Conservation (phyloP, 495 filamentous ascomycete species). For the Rhypophila decipiens region DNA sequence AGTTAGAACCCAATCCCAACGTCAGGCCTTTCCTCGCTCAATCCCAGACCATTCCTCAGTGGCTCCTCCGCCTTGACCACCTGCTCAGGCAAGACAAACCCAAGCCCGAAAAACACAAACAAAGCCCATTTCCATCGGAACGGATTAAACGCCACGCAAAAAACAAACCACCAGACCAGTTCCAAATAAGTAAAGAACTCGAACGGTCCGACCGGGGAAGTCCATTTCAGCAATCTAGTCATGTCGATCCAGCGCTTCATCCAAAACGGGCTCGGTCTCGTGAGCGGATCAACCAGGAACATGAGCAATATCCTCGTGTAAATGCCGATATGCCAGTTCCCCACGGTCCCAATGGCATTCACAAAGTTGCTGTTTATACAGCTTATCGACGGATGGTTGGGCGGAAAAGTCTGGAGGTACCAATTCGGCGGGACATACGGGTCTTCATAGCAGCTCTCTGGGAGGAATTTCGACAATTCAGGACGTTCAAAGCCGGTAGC, state of each 20-base stretch:
- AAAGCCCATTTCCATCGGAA: constrained; percentile 77
- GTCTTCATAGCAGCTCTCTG: constrained; percentile 60
- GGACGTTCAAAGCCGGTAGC: constrained; percentile 78
- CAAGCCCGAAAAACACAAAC: constrained; percentile 75
- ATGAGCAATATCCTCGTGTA: constrained; percentile 80
- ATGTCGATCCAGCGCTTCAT: constrained; percentile 87
- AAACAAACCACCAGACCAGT: constrained; percentile 78
- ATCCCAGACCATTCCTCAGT: constrained; percentile 40
- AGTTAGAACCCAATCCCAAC: constrained; percentile 15
- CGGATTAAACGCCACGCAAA: constrained; percentile 71
- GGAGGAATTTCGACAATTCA: constrained; percentile 59
- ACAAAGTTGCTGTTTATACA: constrained; percentile 81
- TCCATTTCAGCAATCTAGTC: constrained; percentile 64
- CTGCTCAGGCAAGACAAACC: constrained; percentile 54
- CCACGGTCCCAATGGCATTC: constrained; percentile 72
- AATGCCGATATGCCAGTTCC: constrained; percentile 85
- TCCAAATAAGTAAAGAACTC: constrained; percentile 88
- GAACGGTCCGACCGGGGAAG: constrained; percentile 64
- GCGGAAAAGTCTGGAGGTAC: constrained; percentile 81
- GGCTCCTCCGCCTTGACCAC: constrained; percentile 61
- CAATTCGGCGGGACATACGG: constrained; percentile 76
- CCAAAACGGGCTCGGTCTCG: constrained; percentile 60
- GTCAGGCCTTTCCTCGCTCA: constrained; percentile 4
- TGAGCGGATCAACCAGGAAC: constrained; percentile 75
- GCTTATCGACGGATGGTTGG: constrained; percentile 56